A percentile compares a stretch with the other conserved stretches of the same genome.
These are phyloP conservation scores for Yamadazyma phyllophila DNA, from an alignment of 805 yeast genomes.

Conservation along the genomic window DNA sequence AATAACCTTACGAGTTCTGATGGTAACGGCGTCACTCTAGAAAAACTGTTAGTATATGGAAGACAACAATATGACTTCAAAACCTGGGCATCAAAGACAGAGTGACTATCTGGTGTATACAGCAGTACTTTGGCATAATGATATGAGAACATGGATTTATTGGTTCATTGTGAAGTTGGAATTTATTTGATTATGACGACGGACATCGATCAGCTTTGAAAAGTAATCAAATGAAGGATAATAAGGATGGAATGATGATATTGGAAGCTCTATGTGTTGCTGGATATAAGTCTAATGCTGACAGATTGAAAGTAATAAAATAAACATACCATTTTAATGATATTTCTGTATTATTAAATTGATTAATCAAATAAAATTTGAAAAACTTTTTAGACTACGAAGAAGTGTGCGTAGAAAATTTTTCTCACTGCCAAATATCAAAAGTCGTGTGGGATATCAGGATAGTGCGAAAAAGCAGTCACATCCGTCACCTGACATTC, in stretches of 20 bases:
- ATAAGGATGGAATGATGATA: too few relatives aligned
- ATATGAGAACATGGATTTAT: too few relatives aligned
- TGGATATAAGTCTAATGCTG: not conserved
- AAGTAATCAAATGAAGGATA: too few relatives aligned
- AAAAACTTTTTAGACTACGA: conserved; percentile 15
- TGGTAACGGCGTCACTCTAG: conserved; percentile 99
- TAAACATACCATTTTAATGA: conserved; percentile 20
- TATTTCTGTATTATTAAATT: conserved; percentile 14
- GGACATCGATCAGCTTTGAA: too few relatives aligned
- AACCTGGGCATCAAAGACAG: too few relatives aligned
- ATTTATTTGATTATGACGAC: too few relatives aligned
- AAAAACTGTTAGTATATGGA: conserved; percentile 17
- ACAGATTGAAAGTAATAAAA: not conserved
- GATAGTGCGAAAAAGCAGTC: conserved; percentile 12
- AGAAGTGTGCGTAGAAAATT: conserved; percentile 11
- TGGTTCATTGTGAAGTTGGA: too few relatives aligned
- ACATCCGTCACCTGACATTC: conserved; percentile 7
- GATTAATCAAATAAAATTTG: conserved; percentile 7
- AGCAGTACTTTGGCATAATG: too few relatives aligned
- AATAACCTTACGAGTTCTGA: conserved; percentile 99
- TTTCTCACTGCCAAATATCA: conserved; percentile 6
- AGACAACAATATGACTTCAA: not conserved
- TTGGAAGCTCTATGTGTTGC: too few relatives aligned
- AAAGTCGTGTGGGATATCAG: conserved; percentile 5
- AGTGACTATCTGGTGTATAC: too few relatives aligned